Conservation (phyloP, 495 filamentous ascomycete species). For the Gamarada debralockiae region DNA sequence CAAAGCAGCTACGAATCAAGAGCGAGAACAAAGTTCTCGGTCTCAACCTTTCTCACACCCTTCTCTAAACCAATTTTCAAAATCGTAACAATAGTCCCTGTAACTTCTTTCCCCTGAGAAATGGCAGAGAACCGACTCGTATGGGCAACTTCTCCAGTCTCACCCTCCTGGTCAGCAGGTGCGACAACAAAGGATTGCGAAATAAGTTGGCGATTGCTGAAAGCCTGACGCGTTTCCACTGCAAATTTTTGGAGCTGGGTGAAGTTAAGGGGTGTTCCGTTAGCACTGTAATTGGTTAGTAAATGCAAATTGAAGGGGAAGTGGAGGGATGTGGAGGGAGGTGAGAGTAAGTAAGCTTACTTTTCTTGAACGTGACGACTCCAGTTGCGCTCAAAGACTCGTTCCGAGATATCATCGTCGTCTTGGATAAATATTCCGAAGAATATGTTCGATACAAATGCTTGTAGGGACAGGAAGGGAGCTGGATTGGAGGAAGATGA, state of each 20-base stretch:
- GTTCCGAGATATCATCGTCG: background rate
- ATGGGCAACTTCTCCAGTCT: background rate
- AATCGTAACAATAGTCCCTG: no score
- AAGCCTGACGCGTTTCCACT: background rate
- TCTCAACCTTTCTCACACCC: no score
- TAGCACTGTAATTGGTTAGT: background rate
- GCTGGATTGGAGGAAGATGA: no score
- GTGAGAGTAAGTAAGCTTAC: background rate
- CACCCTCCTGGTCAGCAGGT: constrained; percentile 1
- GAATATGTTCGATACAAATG: background rate
- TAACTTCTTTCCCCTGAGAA: no score
- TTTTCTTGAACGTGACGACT: background rate
- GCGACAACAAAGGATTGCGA: background rate
- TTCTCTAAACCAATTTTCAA: no score
- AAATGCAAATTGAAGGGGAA: background rate
- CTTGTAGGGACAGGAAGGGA: background rate
- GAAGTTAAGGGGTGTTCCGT: background rate
- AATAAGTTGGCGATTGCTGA: background rate
- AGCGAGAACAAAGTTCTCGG: no score
- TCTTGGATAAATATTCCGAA: background rate
- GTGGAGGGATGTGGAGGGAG: background rate
- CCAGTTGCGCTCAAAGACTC: background rate
- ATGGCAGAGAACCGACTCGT: no score
- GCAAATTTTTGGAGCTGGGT: background rate
- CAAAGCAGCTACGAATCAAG: no score